Conservation (phyloP, 2,329 filamentous ascomycete genomes). For the Geosmithia putterillii region DNA sequence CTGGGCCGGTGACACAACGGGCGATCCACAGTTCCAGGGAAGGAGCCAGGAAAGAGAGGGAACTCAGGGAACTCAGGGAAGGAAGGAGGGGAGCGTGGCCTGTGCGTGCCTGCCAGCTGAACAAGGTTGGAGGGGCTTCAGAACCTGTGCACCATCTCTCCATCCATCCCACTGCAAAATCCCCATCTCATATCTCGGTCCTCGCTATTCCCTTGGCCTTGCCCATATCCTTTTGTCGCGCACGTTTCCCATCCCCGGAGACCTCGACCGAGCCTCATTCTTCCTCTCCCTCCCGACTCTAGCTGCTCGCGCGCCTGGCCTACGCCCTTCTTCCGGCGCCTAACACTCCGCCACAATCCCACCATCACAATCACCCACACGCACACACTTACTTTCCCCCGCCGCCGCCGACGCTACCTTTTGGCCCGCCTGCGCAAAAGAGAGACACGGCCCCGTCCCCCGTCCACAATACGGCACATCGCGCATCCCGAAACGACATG, state of each 20-base stretch:
- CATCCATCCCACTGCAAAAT: slow-evolving; percentile 1
- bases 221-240: no score
- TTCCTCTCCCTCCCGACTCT: not conserved
- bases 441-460: no score
- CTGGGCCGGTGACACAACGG: no score
- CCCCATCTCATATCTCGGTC: not conserved
- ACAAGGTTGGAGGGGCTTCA: slow-evolving; percentile 1
- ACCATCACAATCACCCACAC: not conserved
- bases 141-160: not conserved
- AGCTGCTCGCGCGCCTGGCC: not conserved
- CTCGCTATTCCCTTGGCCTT: no score
- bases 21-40: not conserved
- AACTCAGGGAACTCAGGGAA: not conserved
- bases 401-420: no score
- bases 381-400: not conserved
- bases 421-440: not conserved
- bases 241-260: no score
- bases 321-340: not conserved
- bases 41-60: not conserved
- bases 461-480: no score
- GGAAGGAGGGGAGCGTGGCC: not conserved
- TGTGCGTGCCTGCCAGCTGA: not conserved
- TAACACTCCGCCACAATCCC: not conserved
- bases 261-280: not conserved
- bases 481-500: not conserved